Evolutionary conservation across 2,329 filamentous ascomycete genomes (phyloP), one percentile per base, ranked within the genome.

Genomic region (Botrytis byssoidea): DNA sequence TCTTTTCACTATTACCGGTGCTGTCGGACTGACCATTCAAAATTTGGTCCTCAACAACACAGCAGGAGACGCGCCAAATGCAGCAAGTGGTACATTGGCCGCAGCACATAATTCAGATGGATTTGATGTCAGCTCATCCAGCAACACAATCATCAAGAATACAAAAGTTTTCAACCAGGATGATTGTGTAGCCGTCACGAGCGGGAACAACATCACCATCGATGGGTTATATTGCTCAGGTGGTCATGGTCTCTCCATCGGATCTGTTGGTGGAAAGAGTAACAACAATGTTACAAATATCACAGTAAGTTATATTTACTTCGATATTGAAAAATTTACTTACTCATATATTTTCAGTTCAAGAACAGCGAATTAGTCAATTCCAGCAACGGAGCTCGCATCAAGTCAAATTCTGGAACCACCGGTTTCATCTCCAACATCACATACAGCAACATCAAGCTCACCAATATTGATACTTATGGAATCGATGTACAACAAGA

Each of bases 21-120:
- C 82, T 44, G 81, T 81, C 6, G 82, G 84, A 67, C 79, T 88
- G 18, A 82, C 81, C 8, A 77, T 91, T 25, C 83, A 83, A 37
- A 80, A 84, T 69, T 83, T 90, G 76, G 85, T 84, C 42, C 86
- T 91, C 74, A 86, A 91, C 80, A 88, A 90, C 81, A 83, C 83
- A 4, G 88, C 83, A 25, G 89, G 89, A 37, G 85, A 89, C 74
- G 76, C 78, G 2, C 81, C 80, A 3, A 84, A 84, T 40, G 70
- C 70, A 25, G 73, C 73, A 32, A 79, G 77, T 66, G 67, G 64
- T 10, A 74, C 68, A 32, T 61, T 77, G 6, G 55, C 77, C 10
- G 79, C 78, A 37, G 78, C 76, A 1, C 84, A 86, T 75, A 89
- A 89, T 82, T 88, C 87, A 1, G 88, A 89, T 76, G 86, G 82